A percentile compares a stretch with the other conserved stretches of the same genome.
Evolutionary conservation across 768 basidiomycete species (phyloP).

Genomic region (Daedaleopsis nitida): DNA sequence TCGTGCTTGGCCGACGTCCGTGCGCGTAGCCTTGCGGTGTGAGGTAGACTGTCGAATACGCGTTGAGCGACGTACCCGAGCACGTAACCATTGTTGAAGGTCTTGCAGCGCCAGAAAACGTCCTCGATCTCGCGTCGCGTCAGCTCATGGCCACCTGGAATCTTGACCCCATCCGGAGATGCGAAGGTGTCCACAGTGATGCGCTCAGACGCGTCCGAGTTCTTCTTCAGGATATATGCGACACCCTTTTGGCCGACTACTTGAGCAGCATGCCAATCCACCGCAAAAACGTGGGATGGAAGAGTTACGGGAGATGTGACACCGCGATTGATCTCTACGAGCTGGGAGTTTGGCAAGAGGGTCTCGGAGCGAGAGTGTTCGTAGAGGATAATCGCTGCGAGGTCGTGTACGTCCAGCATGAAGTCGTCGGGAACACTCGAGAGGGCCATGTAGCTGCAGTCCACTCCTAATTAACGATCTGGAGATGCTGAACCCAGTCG

Average conservation of each 20-base stretch:
- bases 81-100: conserved; percentile 22
- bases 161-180: conserved; percentile 18
- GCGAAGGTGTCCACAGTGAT: conserved; percentile 17
- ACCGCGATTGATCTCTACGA: conserved; percentile 18
- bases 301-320: conserved; percentile 7
- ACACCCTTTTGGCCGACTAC: conserved; percentile 1
- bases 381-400: conserved; percentile 21
- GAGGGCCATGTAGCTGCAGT: not conserved
- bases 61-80: conserved; percentile 22
- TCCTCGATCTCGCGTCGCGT: conserved; percentile 24
- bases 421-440: conserved; percentile 15
- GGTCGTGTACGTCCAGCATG: conserved; percentile 25
- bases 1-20: conserved; percentile 22
- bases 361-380: conserved; percentile 15
- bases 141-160: conserved; percentile 4
- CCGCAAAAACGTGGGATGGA: conserved; percentile 7
- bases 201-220: not conserved
- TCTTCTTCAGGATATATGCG: conserved; percentile 17
- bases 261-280: not conserved
- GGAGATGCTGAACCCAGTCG: no score
- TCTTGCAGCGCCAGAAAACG: conserved; percentile 28
- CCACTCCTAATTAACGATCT: no score
- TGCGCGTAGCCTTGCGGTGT: conserved; percentile 16
- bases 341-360: conserved; percentile 16
- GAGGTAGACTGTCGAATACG: conserved; percentile 24